Evolutionary conservation across 2,329 filamentous ascomycete genomes (phyloP).

Genomic region (Mollisiaceae sp.): DNA sequence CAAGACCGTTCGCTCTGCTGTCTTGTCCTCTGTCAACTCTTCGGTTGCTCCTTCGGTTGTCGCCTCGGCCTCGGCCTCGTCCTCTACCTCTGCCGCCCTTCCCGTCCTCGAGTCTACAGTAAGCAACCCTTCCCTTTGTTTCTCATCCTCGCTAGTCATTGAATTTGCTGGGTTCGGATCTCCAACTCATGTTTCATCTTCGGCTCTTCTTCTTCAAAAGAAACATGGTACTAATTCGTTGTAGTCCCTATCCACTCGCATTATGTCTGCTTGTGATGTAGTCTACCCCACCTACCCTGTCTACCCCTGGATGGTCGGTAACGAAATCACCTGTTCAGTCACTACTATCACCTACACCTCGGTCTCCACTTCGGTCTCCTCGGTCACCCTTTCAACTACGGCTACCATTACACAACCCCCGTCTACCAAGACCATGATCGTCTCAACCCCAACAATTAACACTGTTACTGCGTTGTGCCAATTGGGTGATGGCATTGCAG

Average conservation of each 20-base stretch:
- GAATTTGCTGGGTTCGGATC: no score
- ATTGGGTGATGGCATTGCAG: not conserved
- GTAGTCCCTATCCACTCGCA: not conserved
- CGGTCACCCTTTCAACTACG: not conserved
- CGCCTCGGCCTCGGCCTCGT: no score
- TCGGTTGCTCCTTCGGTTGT: no score
- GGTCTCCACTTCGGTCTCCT: constrained; percentile 1
- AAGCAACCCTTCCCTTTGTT: no score
- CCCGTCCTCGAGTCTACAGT: no score
- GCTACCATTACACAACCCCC: not conserved
- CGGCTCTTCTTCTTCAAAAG: no score
- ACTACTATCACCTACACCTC: not conserved
- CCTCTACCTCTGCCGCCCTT: no score
- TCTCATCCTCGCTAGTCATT: no score
- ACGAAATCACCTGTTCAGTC: not conserved
- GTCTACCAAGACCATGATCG: constrained; percentile 6
- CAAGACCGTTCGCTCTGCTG: not conserved
- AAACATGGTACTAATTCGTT: no score
- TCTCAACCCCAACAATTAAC: not conserved
- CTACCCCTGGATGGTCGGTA: not conserved
- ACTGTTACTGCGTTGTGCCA: not conserved
- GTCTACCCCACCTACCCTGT: constrained; percentile 1
- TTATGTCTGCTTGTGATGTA: not conserved
- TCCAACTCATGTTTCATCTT: no score
- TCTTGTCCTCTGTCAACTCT: not conserved